A percentile compares a stretch with the other conserved stretches of the same genome.
Evolutionary conservation across 495 filamentous ascomycete genomes (phyloP).

Genomic region (Haplographium delicatum): DNA sequence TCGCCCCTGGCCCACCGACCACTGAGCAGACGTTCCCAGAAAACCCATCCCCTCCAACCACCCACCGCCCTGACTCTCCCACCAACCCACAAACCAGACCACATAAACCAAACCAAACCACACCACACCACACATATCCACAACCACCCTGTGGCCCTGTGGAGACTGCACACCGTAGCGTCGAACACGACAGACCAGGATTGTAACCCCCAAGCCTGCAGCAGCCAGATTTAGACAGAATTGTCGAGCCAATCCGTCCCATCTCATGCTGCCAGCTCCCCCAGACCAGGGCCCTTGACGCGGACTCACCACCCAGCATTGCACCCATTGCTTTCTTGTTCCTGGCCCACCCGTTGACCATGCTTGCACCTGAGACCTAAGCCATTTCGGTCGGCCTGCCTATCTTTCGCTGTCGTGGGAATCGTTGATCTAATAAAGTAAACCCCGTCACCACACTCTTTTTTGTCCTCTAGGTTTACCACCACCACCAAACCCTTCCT

Average conservation of each 20-base stretch:
- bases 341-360: constrained; percentile 22
- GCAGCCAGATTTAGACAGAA: constrained; percentile 20
- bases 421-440: constrained; percentile 24
- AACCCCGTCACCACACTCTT: constrained; percentile 26
- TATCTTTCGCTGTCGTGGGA: constrained; percentile 24
- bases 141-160: not conserved
- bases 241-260: constrained; percentile 14
- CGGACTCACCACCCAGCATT: constrained; percentile 11
- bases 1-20: not conserved
- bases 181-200: constrained; percentile 17
- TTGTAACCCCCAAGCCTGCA: not conserved
- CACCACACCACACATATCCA: no score
- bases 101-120: no score
- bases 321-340: constrained; percentile 9
- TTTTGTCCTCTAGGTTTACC: constrained; percentile 22
- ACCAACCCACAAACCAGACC: no score
- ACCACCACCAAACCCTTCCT: constrained; percentile 20
- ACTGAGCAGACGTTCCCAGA: not conserved
- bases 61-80: no score
- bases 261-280: constrained; percentile 19
- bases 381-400: constrained; percentile 15
- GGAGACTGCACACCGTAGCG: constrained; percentile 8
- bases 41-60: no score
- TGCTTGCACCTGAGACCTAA: constrained; percentile 11
- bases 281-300: constrained; percentile 12